These are phyloP conservation scores for Escovopsis sp. DNA, from an alignment of 2,329 filamentous ascomycete species.

Conservation along the genomic window DNA sequence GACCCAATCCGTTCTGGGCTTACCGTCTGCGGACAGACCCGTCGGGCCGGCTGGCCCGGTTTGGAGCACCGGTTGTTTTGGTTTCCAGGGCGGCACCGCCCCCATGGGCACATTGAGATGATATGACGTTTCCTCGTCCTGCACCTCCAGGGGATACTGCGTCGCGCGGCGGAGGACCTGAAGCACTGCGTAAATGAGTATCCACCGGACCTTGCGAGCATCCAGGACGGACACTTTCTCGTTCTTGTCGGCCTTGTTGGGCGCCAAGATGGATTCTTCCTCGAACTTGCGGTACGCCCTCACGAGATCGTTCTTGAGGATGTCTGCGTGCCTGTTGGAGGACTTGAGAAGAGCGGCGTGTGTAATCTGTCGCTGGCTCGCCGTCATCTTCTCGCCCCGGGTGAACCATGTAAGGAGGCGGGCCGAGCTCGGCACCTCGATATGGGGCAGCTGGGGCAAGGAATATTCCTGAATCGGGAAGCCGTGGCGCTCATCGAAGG, in stretches of 20 bases:
- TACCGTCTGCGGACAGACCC: neutral
- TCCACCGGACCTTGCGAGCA: constrained; percentile 64
- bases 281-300: constrained; percentile 57
- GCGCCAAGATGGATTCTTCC: constrained; percentile 33
- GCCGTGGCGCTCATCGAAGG: constrained; percentile 47
- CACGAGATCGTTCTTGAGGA: constrained; percentile 41
- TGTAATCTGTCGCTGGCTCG: constrained; percentile 31
- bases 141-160: constrained; percentile 44
- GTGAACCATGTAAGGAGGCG: constrained; percentile 27
- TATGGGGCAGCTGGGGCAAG: constrained; percentile 49
- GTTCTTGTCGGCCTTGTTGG: constrained; percentile 36
- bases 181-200: constrained; percentile 56
- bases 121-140: constrained; percentile 42
- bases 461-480: constrained; percentile 47
- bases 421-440: constrained; percentile 13
- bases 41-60: constrained; percentile 11
- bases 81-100: constrained; percentile 31
- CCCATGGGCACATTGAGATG: constrained; percentile 29
- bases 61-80: constrained; percentile 11
- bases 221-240: constrained; percentile 43
- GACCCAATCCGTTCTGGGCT: constrained; percentile 13
- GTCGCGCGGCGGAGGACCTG: constrained; percentile 57
- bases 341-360: constrained; percentile 38
- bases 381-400: constrained; percentile 25
- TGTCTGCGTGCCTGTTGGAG: constrained; percentile 27